phyloP scores from a whole-genome alignment of 1,284 basidiomycete species.

The Fomitiporia mediterranea region DNA sequence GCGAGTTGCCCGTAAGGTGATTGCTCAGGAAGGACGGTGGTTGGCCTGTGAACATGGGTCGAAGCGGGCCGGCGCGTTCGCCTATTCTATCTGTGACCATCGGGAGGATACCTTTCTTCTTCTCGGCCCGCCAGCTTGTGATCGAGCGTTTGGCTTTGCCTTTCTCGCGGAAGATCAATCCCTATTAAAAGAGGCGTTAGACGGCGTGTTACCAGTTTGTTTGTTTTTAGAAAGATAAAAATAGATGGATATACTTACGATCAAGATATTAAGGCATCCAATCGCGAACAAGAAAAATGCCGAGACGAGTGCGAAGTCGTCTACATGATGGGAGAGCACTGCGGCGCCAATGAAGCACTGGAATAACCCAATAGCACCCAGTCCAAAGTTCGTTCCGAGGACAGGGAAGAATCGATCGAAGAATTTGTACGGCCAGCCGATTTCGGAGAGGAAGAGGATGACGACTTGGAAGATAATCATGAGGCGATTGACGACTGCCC shows the following conservation, averaged over 20 bases:
- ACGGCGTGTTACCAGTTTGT: neutral
- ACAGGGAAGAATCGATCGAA: constrained; percentile 83
- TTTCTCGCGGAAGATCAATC: constrained; percentile 64
- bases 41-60: constrained; percentile 41
- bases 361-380: constrained; percentile 78
- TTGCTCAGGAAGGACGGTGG: constrained; percentile 33
- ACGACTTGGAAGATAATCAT: constrained; percentile 76
- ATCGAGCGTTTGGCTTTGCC: constrained; percentile 62
- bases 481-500: constrained; percentile 78
- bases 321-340: constrained; percentile 77
- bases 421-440: constrained; percentile 68
- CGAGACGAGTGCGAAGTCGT: constrained; percentile 75
- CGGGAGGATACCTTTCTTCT: constrained; percentile 52
- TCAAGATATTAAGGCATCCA: constrained; percentile 77
- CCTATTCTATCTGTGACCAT: constrained; percentile 34
- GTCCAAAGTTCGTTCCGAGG: constrained; percentile 75
- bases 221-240: neutral
- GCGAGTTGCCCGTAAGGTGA: too few relatives aligned
- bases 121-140: constrained; percentile 57
- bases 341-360: constrained; percentile 77
- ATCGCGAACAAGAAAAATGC: constrained; percentile 84
- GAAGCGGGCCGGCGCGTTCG: constrained; percentile 23
- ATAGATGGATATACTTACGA: constrained; percentile 36
- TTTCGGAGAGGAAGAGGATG: constrained; percentile 70
- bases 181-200: constrained; percentile 1